Conservation (phyloP, 768 basidiomycete genomes). For the Rhodotorula sphaerocarpa region DNA sequence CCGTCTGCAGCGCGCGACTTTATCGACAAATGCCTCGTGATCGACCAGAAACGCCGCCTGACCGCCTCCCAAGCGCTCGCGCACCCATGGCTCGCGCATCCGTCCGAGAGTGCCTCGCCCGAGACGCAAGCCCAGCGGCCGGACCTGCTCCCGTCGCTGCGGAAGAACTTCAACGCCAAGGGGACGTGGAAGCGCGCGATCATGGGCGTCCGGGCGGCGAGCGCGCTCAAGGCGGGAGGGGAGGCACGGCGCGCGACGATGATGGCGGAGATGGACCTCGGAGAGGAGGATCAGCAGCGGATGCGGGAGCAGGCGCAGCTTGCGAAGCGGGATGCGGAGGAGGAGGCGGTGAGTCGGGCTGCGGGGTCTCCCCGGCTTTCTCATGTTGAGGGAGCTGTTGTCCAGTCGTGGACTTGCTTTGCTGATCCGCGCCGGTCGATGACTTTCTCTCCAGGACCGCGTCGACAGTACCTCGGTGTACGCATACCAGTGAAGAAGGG, state of each 20-base stretch:
- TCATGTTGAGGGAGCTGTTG: not conserved
- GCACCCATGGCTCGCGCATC: slow-evolving; percentile 63
- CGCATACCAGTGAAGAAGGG: not conserved
- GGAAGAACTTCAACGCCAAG: slow-evolving; percentile 80
- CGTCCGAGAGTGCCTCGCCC: slow-evolving; percentile 47
- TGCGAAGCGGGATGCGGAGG: slow-evolving; percentile 29
- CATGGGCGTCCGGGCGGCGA: slow-evolving; percentile 28
- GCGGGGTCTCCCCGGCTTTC: not conserved
- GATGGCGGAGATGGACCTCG: not conserved
- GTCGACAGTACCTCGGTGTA: not conserved
- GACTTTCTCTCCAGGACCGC: not conserved
- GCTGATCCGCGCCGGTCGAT: too few species aligned
- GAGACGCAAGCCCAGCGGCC: slow-evolving; percentile 48
- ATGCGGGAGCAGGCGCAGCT: slow-evolving; percentile 15
- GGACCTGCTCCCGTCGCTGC: slow-evolving; percentile 80
- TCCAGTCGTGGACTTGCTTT: too few species aligned
- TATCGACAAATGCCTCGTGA: slow-evolving; percentile 69
- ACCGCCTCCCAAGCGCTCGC: slow-evolving; percentile 65
- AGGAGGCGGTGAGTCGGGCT: slow-evolving; percentile 22
- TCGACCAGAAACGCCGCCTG: slow-evolving; percentile 70
- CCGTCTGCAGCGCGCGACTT: slow-evolving; percentile 63
- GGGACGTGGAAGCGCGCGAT: slow-evolving; percentile 53
- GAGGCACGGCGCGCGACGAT: slow-evolving; percentile 28
- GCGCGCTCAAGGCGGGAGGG: slow-evolving; percentile 17
- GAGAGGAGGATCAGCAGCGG: slow-evolving; percentile 5